These are phyloP conservation scores for Tetrahymena malaccensis DNA, from an alignment of 73 alveolate species.

Conservation along the genomic window DNA sequence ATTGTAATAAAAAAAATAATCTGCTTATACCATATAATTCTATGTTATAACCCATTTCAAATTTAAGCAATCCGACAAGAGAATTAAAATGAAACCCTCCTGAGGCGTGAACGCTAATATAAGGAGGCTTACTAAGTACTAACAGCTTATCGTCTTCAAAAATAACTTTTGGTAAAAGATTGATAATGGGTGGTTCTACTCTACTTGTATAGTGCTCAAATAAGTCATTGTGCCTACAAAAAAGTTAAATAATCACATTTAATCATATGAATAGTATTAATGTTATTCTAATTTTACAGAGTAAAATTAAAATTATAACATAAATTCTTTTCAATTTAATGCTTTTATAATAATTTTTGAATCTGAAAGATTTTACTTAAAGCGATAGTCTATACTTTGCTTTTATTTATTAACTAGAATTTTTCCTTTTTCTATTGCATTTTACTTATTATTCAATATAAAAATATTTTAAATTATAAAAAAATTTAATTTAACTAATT, in stretches of 20 bases:
- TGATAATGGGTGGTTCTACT: constrained; percentile 79
- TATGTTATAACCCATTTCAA: constrained; percentile 60
- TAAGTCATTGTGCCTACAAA: constrained; percentile 64
- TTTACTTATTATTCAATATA: not conserved
- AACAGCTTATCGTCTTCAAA: constrained; percentile 70
- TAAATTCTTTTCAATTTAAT: too few relatives aligned
- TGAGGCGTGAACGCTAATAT: constrained; percentile 94
- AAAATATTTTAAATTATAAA: not conserved
- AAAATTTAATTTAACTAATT: not conserved
- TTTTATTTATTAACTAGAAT: constrained; percentile 70
- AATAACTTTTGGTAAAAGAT: constrained; percentile 52
- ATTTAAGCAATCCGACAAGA: constrained; percentile 66
- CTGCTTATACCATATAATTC: constrained; percentile 41
- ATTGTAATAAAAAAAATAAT: not conserved
- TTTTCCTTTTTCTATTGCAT: constrained; percentile 77
- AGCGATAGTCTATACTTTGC: constrained; percentile 30
- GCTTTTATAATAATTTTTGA: not conserved
- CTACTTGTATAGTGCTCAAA: constrained; percentile 77
- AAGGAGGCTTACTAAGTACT: constrained; percentile 93
- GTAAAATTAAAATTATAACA: too few relatives aligned
- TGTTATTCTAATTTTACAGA: too few relatives aligned
- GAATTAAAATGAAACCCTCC: constrained; percentile 92
- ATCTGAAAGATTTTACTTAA: not conserved
- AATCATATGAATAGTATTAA: too few relatives aligned
- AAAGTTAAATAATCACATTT: not conserved